A percentile compares a stretch with the other conserved stretches of the same genome.
Evolutionary conservation across 148 eudicot species (phyloP).

Genomic region (Linanthus parryae): DNA sequence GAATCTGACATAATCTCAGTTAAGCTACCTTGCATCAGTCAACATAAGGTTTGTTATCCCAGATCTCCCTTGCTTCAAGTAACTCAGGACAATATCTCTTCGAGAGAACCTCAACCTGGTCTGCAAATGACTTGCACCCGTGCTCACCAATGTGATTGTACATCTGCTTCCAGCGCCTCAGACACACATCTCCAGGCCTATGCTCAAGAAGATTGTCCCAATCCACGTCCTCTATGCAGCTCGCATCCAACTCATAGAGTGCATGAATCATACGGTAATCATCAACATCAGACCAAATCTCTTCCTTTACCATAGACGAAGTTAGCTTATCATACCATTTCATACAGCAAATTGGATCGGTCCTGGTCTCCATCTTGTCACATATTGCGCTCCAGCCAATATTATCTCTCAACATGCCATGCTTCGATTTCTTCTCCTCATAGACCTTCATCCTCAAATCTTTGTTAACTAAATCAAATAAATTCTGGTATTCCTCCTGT

Average conservation of each 20-base stretch:
- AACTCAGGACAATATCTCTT: constrained; percentile 9
- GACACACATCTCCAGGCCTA: constrained; percentile 9
- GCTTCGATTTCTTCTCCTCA: constrained; percentile 10
- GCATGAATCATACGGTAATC: constrained; percentile 8
- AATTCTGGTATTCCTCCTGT: constrained; percentile 8
- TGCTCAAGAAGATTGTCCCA: constrained; percentile 13
- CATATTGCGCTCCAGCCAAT: constrained; percentile 6
- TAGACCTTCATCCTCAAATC: constrained; percentile 4
- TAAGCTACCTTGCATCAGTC: no score
- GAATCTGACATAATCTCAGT: no score
- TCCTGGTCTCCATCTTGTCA: neutral
- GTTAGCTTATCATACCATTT: constrained; percentile 11
- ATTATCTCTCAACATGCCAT: constrained; percentile 12
- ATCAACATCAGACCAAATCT: constrained; percentile 5
- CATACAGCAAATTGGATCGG: neutral
- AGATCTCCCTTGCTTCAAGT: constrained; percentile 1
- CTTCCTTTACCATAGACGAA: constrained; percentile 6
- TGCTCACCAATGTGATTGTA: constrained; percentile 6
- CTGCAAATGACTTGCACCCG: constrained; percentile 5
- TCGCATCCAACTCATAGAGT: constrained; percentile 7
- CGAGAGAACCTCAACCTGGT: constrained; percentile 6
- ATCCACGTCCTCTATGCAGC: constrained; percentile 9
- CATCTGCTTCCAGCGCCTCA: constrained; percentile 10
- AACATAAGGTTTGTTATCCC: constrained; percentile 8
- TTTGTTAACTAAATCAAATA: constrained; percentile 5